phyloP scores from a whole-genome alignment of 1,284 basidiomycete species.

The Boletus subluridellus region DNA sequence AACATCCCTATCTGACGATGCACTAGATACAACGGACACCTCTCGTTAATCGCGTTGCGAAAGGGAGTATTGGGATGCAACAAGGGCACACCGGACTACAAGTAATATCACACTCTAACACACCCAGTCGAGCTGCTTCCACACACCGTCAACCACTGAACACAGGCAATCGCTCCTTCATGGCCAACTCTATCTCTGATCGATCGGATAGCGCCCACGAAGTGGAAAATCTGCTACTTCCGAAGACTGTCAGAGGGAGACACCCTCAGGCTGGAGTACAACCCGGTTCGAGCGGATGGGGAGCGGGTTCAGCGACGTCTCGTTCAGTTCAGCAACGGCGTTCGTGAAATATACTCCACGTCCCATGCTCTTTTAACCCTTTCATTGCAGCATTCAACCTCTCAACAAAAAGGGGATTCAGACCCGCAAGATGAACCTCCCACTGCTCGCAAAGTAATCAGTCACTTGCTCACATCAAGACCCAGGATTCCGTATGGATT shows the following conservation, averaged over 20 bases:
- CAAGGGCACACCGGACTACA: constrained; percentile 28
- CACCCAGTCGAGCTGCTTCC: constrained; percentile 14
- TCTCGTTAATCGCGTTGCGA: constrained; percentile 49
- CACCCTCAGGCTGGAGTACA: constrained; percentile 10
- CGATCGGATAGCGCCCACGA: constrained; percentile 65
- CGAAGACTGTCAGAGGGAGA: constrained; percentile 24
- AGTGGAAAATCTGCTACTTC: constrained; percentile 58
- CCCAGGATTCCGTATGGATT: constrained; percentile 13
- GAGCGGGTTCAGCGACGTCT: constrained; percentile 18
- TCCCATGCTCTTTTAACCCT: neutral
- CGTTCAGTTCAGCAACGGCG: constrained; percentile 27
- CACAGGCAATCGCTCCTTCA: constrained; percentile 39
- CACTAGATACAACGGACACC: constrained; percentile 71
- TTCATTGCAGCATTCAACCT: constrained; percentile 28
- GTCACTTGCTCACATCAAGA: neutral
- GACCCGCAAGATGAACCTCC: constrained; percentile 26
- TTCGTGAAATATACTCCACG: constrained; percentile 18
- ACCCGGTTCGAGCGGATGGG: constrained; percentile 28
- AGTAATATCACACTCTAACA: constrained; percentile 11
- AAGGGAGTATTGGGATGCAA: constrained; percentile 31
- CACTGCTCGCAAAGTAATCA: neutral
- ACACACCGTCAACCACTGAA: constrained; percentile 30
- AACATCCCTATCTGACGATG: constrained; percentile 5
- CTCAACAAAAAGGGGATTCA: constrained; percentile 28
- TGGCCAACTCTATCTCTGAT: constrained; percentile 50